phyloP scores from a whole-genome alignment of 2,329 filamentous ascomycete genomes.

The Colletotrichum sp. region DNA sequence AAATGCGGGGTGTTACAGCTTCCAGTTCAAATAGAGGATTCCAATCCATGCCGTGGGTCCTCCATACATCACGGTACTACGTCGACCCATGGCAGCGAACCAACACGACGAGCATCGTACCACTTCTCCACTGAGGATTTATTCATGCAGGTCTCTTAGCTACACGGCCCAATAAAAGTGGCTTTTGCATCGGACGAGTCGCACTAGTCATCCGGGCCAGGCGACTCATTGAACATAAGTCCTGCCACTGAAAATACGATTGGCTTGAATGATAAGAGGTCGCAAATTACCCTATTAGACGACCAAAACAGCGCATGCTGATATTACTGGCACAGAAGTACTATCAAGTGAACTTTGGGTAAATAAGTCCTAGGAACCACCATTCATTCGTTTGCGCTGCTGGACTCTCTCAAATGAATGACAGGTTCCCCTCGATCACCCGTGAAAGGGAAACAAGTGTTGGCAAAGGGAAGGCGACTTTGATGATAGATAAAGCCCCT shows the following conservation, averaged over 20 bases:
- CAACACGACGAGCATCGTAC: neutral
- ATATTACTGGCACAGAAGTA: neutral
- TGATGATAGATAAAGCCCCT: neutral
- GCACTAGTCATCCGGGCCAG: neutral
- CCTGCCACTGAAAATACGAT: neutral
- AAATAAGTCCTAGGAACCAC: too few relatives aligned
- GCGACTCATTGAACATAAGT: neutral
- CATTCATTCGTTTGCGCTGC: too few relatives aligned
- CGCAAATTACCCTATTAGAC: neutral
- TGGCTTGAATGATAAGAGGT: neutral
- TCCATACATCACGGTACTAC: neutral
- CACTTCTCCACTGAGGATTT: neutral
- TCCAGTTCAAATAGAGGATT: neutral
- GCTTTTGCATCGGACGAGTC: neutral
- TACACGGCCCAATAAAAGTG: neutral
- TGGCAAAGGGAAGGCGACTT: neutral
- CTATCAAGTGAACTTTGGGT: neutral
- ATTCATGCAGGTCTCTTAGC: neutral
- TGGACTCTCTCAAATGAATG: too few relatives aligned
- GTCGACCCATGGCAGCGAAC: neutral
- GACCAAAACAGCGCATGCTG: neutral
- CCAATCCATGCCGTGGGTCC: neutral
- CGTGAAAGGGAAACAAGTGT: neutral
- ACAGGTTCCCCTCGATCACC: neutral
- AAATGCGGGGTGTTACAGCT: neutral